Evolutionary conservation across 2,329 filamentous ascomycete species (phyloP), one percentile per base, ranked within the genome.

Genomic region (Alternaria ethzedia): DNA sequence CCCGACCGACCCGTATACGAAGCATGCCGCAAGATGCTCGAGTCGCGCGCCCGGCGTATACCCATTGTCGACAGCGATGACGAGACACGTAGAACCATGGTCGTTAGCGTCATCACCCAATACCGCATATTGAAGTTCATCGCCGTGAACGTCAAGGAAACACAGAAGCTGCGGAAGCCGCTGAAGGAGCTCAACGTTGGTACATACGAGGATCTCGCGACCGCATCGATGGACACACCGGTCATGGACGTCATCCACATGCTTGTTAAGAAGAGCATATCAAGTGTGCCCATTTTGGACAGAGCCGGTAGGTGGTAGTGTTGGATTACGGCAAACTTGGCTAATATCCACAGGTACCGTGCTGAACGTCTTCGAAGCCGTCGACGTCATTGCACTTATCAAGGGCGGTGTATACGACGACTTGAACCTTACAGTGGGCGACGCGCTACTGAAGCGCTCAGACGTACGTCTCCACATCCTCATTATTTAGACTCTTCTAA

Each of bases 121-220:
- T 99, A 99, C 81, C 91, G 96, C 62, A 98, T 99, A 72, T 88
- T 99, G 68, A 99, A 99, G 79, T 99, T 99, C 79, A 96, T 99
- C 66, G 94, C 96, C 11, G 95, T 99, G 81, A 99, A 99, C 81
- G 89, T 92, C 44, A 89, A 90, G 72, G 92, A 97, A 77, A 97
- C 95, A 5, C 91, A 96, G 72, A 88, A 94, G 76, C 83, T 99
- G 65, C 92, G 93, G 77, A 97, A 97, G 82, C 90, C 93, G 10
- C 85, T 99, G 60, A 88, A 89, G 64, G 94, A 97, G 66, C 87
- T 98, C 17, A 88, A 89, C 25, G 85, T 99, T 9, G 96, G 96
- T 55, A 95, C 93, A 2, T 98, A 97, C 79, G 83, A 86, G 21
- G 87, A 93, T 70, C 83, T 99, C 59, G 89, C 91, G 46, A 97